phyloP scores from a whole-genome alignment of 371 early-diverging fungal species.

The Mucor irregularis region DNA sequence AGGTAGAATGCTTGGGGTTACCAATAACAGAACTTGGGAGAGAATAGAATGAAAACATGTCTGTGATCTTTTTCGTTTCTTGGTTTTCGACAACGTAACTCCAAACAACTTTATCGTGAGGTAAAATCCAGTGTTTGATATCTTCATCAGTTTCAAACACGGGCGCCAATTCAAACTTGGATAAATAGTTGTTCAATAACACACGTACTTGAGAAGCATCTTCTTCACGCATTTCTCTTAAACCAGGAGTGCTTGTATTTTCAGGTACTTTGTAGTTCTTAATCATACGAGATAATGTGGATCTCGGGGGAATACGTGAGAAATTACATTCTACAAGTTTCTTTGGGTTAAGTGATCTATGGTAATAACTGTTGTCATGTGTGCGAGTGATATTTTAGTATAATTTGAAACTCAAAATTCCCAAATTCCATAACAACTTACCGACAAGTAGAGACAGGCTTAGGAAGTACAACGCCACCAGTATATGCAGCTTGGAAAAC shows the following conservation, averaged over 20 bases:
- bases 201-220: conserved; percentile 76
- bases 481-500: conserved; percentile 99
- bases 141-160: conserved; percentile 79
- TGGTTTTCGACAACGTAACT: conserved; percentile 88
- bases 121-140: conserved; percentile 90
- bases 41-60: conserved; percentile 92
- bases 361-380: conserved; percentile 72
- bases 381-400: neutral
- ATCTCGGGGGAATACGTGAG: conserved; percentile 71
- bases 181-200: conserved; percentile 74
- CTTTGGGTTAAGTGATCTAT: conserved; percentile 90
- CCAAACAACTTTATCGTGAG: conserved; percentile 83
- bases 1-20: conserved; percentile 69
- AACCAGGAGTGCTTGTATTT: conserved; percentile 63
- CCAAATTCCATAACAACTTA: conserved; percentile 29
- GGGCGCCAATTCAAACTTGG: conserved; percentile 71
- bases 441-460: conserved; percentile 80
- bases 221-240: conserved; percentile 74
- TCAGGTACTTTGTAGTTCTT: conserved; percentile 74
- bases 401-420: neutral
- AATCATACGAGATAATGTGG: conserved; percentile 76
- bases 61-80: conserved; percentile 67
- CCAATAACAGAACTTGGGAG: conserved; percentile 89
- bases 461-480: conserved; percentile 91
- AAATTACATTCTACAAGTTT: conserved; percentile 94